Base-by-base conservation (phyloP, 75 land plant genomes). In the Pinus tabuliformis region DNA sequence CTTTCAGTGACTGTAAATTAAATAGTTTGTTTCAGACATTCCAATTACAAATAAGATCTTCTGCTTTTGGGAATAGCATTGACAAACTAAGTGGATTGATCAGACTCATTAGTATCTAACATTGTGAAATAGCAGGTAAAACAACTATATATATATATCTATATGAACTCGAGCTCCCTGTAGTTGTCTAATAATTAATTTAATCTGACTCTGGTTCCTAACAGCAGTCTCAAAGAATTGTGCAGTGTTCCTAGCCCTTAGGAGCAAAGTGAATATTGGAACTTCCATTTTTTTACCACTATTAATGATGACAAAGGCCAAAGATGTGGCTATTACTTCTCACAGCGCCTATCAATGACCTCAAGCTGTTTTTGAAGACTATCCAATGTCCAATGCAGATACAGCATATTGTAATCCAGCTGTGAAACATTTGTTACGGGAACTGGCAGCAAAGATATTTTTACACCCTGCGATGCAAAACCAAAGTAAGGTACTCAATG, bases 371-470 rank as follows among this genome's bases (percentile, higher is more conserved):
- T 83, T 70, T 92, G 86, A 58, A 95, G 82, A 80, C 72, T 90
- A 65, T 95, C 98, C 64, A 70, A 54, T n/a, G 93, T 95, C 95
- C 91, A 95, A 72, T 81, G 66, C 64, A 95, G 78, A 58, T 89
- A 93, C 81, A 95, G 58, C 73, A 81, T 60, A 79, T 92, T 85
- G 77, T 59, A 76, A 74, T 95, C 98, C 68, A 86, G 73, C 24
- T 83, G 82, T 62, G 87, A 64, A 61, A 84, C 76, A 72, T 45
- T 75, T 16, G 83, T 62, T 57, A 87, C 87, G 42, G 82, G 62
- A 30, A 72, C 79, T 59, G 86, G 68, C 57, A 85, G 81, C 68
- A 95, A 80, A 65, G 93, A 81, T 56, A 95, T 62, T 81, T 95
- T 95, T 17, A 92, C 76, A 57, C 98, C 98, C 98, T 95, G 89